Conservation (phyloP, 1,284 basidiomycete genomes). For the Inonotus obliquus region DNA sequence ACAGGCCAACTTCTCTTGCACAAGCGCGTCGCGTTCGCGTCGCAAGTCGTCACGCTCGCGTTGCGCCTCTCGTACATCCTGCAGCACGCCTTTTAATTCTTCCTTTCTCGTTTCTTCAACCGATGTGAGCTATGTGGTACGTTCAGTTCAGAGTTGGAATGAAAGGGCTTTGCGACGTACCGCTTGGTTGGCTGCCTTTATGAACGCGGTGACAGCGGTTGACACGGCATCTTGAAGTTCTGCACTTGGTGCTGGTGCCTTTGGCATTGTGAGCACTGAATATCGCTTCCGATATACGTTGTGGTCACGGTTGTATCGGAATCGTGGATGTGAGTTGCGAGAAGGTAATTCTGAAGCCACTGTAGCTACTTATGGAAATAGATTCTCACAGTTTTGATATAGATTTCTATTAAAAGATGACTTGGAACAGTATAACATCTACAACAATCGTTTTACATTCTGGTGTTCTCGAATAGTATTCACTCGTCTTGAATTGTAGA, state of each 20-base stretch:
- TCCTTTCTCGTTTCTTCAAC: conserved; percentile 40
- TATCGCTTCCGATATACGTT: not conserved
- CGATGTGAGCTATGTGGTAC: conserved; percentile 36
- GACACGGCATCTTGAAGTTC: conserved; percentile 17
- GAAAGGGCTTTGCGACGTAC: conserved; percentile 10
- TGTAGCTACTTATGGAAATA: too few species aligned
- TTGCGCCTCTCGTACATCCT: conserved; percentile 43
- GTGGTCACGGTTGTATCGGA: not conserved
- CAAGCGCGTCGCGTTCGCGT: conserved; percentile 50
- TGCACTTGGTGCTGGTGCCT: not conserved
- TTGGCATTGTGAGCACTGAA: not conserved
- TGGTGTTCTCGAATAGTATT: too few species aligned
- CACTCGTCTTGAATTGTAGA: too few species aligned
- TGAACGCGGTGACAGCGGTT: conserved; percentile 14
- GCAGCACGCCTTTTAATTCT: conserved; percentile 40
- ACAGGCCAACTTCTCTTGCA: conserved; percentile 40
- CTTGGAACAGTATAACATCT: too few species aligned
- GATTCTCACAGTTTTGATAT: too few species aligned
- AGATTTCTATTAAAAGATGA: too few species aligned
- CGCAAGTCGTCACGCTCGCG: conserved; percentile 52
- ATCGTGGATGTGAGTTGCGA: not conserved
- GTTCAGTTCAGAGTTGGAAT: not conserved
- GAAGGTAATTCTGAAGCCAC: too few species aligned
- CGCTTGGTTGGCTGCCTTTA: conserved; percentile 19
- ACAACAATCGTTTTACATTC: too few species aligned